Evolutionary conservation across 2,329 filamentous ascomycete genomes (phyloP).

Genomic region (Ophiostoma quercus): DNA sequence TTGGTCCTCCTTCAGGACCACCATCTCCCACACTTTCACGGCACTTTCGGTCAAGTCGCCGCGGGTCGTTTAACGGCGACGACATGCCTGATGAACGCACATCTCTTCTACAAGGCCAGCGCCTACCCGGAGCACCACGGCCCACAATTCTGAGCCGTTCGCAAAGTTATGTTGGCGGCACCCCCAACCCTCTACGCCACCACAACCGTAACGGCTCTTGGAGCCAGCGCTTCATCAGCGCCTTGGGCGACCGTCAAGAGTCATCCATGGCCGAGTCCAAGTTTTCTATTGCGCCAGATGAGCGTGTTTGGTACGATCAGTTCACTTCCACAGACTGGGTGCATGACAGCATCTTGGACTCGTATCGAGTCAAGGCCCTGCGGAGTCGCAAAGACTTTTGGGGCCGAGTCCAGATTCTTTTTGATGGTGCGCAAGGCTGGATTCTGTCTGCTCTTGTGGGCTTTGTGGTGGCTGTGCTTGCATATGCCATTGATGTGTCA

Average conservation of each 20-base stretch:
- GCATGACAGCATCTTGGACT: conserved; percentile 92
- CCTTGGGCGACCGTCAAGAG: conserved; percentile 53
- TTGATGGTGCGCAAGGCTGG: conserved; percentile 91
- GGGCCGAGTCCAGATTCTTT: conserved; percentile 68
- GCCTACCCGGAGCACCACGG: conserved; percentile 25
- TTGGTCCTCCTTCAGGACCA: conserved; percentile 30
- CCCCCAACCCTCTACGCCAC: conserved; percentile 35
- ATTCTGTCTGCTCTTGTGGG: conserved; percentile 87
- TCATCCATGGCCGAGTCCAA: conserved; percentile 60
- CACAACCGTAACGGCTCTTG: conserved; percentile 56
- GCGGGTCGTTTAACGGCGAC: conserved; percentile 27
- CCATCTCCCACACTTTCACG: conserved; percentile 31
- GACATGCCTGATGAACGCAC: conserved; percentile 33
- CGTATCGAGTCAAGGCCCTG: conserved; percentile 78
- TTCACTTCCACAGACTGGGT: conserved; percentile 98
- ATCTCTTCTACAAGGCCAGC: conserved; percentile 29
- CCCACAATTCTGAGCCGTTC: conserved; percentile 31
- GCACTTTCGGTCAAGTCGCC: conserved; percentile 29
- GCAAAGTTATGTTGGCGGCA: conserved; percentile 32
- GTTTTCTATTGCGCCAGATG: conserved; percentile 62
- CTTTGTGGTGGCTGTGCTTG: conserved; percentile 74
- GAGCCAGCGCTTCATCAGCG: conserved; percentile 57
- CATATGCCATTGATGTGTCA: conserved; percentile 83
- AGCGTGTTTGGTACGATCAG: conserved; percentile 97
- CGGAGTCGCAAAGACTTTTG: conserved; percentile 76